Conservation (phyloP, 2,329 filamentous ascomycete species). For the Pseudogymnoascus sp. region DNA sequence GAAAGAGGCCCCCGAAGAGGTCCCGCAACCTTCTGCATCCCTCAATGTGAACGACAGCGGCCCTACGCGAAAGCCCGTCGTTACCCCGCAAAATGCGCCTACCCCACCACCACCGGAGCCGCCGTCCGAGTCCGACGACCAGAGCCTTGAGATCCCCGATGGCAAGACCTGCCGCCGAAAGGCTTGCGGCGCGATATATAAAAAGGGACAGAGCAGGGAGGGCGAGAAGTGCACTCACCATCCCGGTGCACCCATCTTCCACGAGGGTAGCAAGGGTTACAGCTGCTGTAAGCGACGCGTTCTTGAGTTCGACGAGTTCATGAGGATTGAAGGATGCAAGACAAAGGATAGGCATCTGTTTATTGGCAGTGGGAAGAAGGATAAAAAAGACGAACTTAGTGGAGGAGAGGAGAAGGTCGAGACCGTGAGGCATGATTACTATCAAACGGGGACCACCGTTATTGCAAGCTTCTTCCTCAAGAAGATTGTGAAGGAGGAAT, state of each 20-base stretch:
- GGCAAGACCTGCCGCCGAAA: conserved; percentile 71
- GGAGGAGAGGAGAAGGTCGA: conserved; percentile 68
- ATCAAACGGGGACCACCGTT: conserved; percentile 79
- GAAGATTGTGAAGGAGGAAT: conserved; percentile 81
- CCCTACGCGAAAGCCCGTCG: conserved; percentile 36
- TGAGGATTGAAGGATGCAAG: conserved; percentile 88
- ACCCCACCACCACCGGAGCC: conserved; percentile 46
- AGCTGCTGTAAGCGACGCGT: conserved; percentile 94
- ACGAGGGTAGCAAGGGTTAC: conserved; percentile 97
- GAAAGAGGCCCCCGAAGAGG: conserved; percentile 40
- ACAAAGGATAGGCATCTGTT: conserved; percentile 80
- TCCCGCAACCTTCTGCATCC: conserved; percentile 21
- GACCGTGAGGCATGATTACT: conserved; percentile 81
- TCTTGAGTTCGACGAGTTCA: conserved; percentile 94
- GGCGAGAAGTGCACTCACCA: conserved; percentile 80
- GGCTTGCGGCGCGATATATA: conserved; percentile 64
- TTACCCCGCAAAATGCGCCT: conserved; percentile 36
- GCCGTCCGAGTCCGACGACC: conserved; percentile 85
- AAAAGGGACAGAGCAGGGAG: conserved; percentile 51
- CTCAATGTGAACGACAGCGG: conserved; percentile 44
- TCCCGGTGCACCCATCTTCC: conserved; percentile 85
- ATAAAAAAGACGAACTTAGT: conserved; percentile 27
- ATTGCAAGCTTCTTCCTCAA: conserved; percentile 93
- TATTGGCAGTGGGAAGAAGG: conserved; percentile 63
- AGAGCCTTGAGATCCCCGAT: conserved; percentile 62